phyloP scores from a whole-genome alignment of 1,284 basidiomycete species.

The Malassezia globosa region DNA sequence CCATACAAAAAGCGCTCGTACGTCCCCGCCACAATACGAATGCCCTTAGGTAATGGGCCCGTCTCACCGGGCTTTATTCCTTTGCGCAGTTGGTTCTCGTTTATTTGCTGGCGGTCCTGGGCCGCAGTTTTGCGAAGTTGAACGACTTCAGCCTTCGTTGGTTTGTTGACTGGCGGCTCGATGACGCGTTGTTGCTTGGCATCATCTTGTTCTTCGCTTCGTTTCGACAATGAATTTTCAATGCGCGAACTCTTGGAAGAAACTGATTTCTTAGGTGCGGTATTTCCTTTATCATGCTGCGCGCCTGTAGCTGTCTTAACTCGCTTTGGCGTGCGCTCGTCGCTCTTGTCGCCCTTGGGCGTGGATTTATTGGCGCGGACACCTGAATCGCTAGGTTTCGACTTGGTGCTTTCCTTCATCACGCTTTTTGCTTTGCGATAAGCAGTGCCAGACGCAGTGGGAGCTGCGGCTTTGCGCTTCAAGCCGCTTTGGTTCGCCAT shows the following conservation, averaged over 20 bases:
- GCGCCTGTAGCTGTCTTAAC: neutral
- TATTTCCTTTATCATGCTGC: neutral
- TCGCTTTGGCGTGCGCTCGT: neutral
- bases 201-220: too few relatives aligned
- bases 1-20: conserved; percentile 95
- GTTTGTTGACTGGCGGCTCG: too few relatives aligned
- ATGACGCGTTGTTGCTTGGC: too few relatives aligned
- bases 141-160: too few relatives aligned
- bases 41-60: neutral
- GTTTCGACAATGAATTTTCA: too few relatives aligned
- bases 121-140: too few relatives aligned
- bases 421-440: conserved; percentile 7
- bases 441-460: conserved; percentile 1
- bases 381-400: neutral
- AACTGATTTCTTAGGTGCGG: too few relatives aligned
- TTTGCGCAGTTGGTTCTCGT: neutral
- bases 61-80: neutral
- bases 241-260: too few relatives aligned
- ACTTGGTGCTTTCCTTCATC: neutral
- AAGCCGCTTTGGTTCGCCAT: conserved; percentile 5
- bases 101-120: neutral
- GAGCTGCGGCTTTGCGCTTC: neutral
- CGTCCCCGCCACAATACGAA: conserved; percentile 64
- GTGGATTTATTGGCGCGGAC: too few relatives aligned
- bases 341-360: too few relatives aligned